Evolutionary conservation across 2,329 filamentous ascomycete genomes (phyloP).

Genomic region (Hypoxylon sp.): DNA sequence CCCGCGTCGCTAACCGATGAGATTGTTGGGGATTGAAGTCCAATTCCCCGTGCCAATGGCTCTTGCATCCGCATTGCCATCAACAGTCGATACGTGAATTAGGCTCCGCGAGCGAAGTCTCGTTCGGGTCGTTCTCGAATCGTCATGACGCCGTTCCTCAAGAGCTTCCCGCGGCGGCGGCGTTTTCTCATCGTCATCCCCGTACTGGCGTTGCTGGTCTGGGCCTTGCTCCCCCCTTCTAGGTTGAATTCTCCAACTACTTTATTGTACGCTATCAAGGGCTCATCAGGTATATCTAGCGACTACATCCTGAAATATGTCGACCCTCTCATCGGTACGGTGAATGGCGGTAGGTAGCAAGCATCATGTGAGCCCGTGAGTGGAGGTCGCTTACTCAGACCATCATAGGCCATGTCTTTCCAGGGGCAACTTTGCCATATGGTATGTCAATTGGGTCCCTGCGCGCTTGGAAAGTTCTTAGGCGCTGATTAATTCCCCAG

Average conservation of each 20-base stretch:
- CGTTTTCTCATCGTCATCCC: constrained; percentile 44
- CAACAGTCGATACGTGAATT: constrained; percentile 30
- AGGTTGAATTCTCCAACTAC: constrained; percentile 46
- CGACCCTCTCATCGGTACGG: constrained; percentile 54
- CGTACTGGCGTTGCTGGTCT: constrained; percentile 46
- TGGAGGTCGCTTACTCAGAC: constrained; percentile 36
- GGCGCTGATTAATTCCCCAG: constrained; percentile 42
- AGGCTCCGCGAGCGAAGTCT: constrained; percentile 17
- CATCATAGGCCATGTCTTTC: constrained; percentile 54
- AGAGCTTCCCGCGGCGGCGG: constrained; percentile 47
- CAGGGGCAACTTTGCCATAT: constrained; percentile 55
- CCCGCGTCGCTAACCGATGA: constrained; percentile 29
- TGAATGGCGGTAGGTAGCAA: constrained; percentile 51
- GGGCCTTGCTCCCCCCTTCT: constrained; percentile 48
- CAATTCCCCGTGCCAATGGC: constrained; percentile 31
- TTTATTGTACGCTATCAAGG: constrained; percentile 41
- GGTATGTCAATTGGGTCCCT: constrained; percentile 43
- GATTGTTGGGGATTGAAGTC: constrained; percentile 17
- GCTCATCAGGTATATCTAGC: constrained; percentile 40
- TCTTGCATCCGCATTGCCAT: constrained; percentile 24
- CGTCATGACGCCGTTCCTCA: constrained; percentile 48
- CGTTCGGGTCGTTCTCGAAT: constrained; percentile 25
- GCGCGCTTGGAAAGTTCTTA: not conserved
- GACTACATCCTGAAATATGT: constrained; percentile 50
- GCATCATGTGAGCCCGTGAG: not conserved